Percentiles rank a stretch among this genome's conserved stretches.
Evolutionary conservation across 179 eudicot species (phyloP).

Genomic region (Vitellaria paradoxa): DNA sequence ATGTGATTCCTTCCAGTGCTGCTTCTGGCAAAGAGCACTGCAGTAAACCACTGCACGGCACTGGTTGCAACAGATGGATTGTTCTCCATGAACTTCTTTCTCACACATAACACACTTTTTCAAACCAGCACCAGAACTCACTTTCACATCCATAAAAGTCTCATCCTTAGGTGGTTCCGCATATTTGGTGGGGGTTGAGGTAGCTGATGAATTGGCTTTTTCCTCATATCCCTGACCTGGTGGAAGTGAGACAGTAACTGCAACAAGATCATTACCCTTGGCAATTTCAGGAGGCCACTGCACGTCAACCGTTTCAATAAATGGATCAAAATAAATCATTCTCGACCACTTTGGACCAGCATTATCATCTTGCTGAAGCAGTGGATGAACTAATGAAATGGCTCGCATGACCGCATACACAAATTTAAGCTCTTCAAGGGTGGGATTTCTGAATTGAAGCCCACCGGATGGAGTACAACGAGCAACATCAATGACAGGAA

Average conservation of each 20-base stretch:
- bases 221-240: conserved; percentile 58
- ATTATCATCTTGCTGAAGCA: conserved; percentile 43
- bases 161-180: conserved; percentile 40
- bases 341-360: conserved; percentile 37
- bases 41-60: conserved; percentile 48
- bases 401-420: conserved; percentile 49
- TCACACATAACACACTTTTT: conserved; percentile 51
- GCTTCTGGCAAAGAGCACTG: conserved; percentile 42
- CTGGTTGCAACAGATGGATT: conserved; percentile 36
- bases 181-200: conserved; percentile 47
- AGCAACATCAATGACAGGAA: conserved; percentile 58
- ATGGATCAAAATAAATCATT: conserved; percentile 41
- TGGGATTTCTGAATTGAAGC: conserved; percentile 49
- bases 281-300: conserved; percentile 56
- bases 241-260: conserved; percentile 63
- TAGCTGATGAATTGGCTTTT: conserved; percentile 37
- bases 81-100: conserved; percentile 38
- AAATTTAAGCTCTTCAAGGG: conserved; percentile 59
- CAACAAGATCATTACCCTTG: conserved; percentile 49
- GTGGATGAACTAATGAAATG: conserved; percentile 51
- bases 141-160: conserved; percentile 27
- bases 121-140: conserved; percentile 17
- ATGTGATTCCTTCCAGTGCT: conserved; percentile 51
- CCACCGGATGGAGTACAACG: conserved; percentile 43
- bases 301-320: conserved; percentile 73